Evolutionary conservation across 306 rosid genomes (phyloP), one percentile per base, ranked within the genome.

Genomic region (Chamaecrista fasciculata): DNA sequence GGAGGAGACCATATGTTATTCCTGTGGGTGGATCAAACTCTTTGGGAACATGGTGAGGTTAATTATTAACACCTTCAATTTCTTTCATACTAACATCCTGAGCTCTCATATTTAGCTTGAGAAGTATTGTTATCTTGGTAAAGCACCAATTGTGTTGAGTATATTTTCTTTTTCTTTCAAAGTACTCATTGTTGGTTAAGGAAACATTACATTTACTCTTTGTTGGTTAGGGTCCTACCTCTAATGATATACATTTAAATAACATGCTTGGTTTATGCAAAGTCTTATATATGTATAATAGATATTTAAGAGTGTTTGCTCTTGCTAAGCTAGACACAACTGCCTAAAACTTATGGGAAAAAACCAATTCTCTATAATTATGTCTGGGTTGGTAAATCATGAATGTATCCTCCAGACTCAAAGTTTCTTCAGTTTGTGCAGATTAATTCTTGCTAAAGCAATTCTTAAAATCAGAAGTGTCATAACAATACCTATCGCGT

Each of bases 11-110:
- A 24, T 94, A 94, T 69, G 86, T 88, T 74, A 91, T 94, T 81
- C 97, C 99, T 2, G 89, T 85, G 25, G 99, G 97, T 18, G 97
- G 99, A 75, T 94, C 99, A 61, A 87, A 94, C 76, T 85, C 95
- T 39, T 77, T 86, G 8, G 99, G 96, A 71, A 91, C 96, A 70
- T 94, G 99, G 98, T 91, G 79, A 77, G 88, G 68, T 70, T 74
- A 53, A 58, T 31, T 57, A 23, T 60, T 50, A 51, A 34, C 70
- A 42, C 34, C 70, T 48, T 74, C 60, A n/a, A n/a, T 68, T 64
- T 36, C 50, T n/a, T 62, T 51, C 20, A 67, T 62, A 31, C 37
- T 60, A 43, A 44, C 69, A 60, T 25, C 55, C 68, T 59, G 59
- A 15, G 40, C 61, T 24, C 33, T 39, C 34, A 60, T 60, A 57